Conservation (phyloP, 306 rosid genomes). For the Castanospermum australe region DNA sequence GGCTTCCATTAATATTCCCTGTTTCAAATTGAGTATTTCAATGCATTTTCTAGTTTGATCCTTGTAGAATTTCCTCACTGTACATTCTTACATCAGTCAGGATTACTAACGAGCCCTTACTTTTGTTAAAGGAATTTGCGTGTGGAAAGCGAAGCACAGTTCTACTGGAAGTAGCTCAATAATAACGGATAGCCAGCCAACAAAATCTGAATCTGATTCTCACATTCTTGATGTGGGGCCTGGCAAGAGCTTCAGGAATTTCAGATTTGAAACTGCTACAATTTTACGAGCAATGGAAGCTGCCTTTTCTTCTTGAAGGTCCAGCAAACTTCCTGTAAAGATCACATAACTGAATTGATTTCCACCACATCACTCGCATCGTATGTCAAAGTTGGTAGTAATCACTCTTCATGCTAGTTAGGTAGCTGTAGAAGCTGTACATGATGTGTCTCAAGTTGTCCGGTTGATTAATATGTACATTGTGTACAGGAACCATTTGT, state of each 20-base stretch:
- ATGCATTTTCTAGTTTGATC: constrained; percentile 4
- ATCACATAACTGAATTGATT: constrained; percentile 28
- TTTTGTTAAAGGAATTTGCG: constrained; percentile 56
- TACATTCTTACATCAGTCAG: not conserved
- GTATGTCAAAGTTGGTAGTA: constrained; percentile 16
- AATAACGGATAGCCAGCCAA: constrained; percentile 53
- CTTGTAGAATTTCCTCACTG: not conserved
- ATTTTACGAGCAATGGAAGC: constrained; percentile 75
- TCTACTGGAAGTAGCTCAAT: constrained; percentile 58
- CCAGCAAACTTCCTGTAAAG: constrained; percentile 40
- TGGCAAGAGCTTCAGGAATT: constrained; percentile 73
- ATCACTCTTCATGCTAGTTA: constrained; percentile 20
- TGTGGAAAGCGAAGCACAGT: constrained; percentile 81
- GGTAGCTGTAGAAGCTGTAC: constrained; percentile 36
- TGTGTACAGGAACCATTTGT: constrained; percentile 51
- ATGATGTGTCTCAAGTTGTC: constrained; percentile 39
- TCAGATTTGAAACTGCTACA: constrained; percentile 62
- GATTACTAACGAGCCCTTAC: constrained; percentile 27
- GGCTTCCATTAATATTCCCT: not conserved
- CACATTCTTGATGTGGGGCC: constrained; percentile 46
- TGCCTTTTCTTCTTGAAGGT: constrained; percentile 55
- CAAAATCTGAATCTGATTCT: constrained; percentile 56
- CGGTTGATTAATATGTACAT: constrained; percentile 50
- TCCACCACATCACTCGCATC: constrained; percentile 7
- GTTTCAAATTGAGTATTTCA: not conserved